phyloP scores from a whole-genome alignment of 139 green algal species.

The Closterium sp. region DNA sequence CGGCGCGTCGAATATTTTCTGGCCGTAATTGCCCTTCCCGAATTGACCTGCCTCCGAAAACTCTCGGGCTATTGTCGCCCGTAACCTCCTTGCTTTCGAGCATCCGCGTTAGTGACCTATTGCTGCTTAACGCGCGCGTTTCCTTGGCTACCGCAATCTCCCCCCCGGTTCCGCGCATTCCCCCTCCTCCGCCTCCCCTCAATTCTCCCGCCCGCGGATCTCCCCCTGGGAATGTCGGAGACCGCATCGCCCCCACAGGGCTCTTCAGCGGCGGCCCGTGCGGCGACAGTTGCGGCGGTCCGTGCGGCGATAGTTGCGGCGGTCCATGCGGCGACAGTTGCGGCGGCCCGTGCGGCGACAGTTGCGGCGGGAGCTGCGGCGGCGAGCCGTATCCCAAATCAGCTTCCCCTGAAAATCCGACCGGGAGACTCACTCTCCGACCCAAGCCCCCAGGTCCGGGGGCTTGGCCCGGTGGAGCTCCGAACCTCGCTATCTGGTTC shows the following conservation, averaged over 20 bases:
- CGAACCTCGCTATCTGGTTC: not conserved
- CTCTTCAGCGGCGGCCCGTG: not conserved
- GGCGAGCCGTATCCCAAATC: not conserved
- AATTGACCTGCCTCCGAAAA: not conserved
- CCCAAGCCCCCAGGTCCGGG: not conserved
- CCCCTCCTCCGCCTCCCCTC: not conserved
- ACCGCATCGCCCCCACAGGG: not conserved
- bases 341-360: not conserved
- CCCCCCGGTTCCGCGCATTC: not conserved
- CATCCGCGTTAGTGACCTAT: not conserved
- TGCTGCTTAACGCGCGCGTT: not conserved
- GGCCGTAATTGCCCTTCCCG: not conserved
- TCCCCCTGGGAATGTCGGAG: not conserved
- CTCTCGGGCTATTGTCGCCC: not conserved
- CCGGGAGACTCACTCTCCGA: not conserved
- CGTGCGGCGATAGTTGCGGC: not conserved
- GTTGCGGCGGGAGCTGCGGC: not conserved
- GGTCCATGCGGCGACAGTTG: no score
- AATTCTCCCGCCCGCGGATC: no score
- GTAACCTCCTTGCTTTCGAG: not conserved
- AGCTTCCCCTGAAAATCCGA: not conserved
- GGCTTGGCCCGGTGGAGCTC: not conserved
- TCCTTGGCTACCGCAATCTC: no score
- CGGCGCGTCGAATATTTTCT: not conserved
- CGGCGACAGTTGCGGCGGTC: not conserved